Evolutionary conservation across 805 yeast genomes (phyloP), one percentile per base, ranked within the genome.

Genomic region (Vanderwaltozyma polyspora): DNA sequence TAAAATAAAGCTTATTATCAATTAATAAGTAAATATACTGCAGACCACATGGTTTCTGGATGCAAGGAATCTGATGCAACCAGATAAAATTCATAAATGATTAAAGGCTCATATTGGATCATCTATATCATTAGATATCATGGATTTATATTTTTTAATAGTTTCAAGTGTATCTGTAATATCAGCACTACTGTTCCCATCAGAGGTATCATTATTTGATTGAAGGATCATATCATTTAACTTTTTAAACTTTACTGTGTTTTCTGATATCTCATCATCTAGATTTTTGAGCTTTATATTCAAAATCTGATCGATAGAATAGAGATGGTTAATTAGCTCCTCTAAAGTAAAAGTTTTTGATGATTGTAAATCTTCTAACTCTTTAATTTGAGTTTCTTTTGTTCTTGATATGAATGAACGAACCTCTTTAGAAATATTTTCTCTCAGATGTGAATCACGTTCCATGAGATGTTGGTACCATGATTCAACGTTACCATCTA

Each of bases 301-400:
- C 14, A 34, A 19, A 5, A 34, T 11, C 14, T 29, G 29, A 21
- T 47, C 48, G 25, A 43, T 42, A 7, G 39, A 39, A 27, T 46
- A 43, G 6, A 48, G 32, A 19, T 33, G 41, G 19, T 40, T 43
- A 14, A 47, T 40, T 26, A 48, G 32, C 17, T 45, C 48, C 26
- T 46, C 51, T 13, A 48, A 30, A 7, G 42, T 38, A 21, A 39
- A 41, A 4, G 42, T 39, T 14, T 46, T 45, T n/a, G 36, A 16
- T 12, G 36, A 17, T 28, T 43, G 46, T 4, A 27, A 21, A 5
- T 23, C 32, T 14, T 40, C 38, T 8, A 48, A 26, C 5, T 43
- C 42, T 3, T 26, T 37, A 7, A 48, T 13, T 25, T 40, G 41
- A 3, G 42, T 22, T 29, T 36, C 32, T 19, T 42, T 41, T 18